Evolutionary conservation across 2,329 filamentous ascomycete genomes (phyloP), one percentile per base, ranked within the genome.

Genomic region (Penicillium brasilianum): DNA sequence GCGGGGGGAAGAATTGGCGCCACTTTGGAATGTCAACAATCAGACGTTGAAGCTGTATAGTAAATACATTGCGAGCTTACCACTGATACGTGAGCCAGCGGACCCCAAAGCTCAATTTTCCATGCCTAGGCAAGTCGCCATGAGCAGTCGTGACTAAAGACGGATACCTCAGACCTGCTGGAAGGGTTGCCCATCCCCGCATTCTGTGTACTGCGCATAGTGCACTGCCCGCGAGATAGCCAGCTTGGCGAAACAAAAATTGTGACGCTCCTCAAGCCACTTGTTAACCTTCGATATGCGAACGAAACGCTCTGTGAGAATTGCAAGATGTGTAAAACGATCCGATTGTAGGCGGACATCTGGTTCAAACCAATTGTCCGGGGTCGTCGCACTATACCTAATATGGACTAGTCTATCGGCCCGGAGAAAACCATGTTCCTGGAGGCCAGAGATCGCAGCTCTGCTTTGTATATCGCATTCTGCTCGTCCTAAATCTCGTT

Each of bases 141-240:
- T 46, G 39, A 34, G 57, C 44, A n/a, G 39, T 61, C 18, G 53
- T 39, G 28, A 50, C 59, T 34, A 44, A 64, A 48, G 61, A 44
- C 46, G 54, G 57, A 58, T 61, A 50, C 59, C 59, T 70, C 58
- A 66, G 61, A 58, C 66, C 62, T 59, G 68, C 63, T 62, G 60
- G 53, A 59, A 67, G 48, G 50, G 50, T 64, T 50, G 50, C 59
- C 66, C 68, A 59, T 36, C 55, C 60, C 56, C 59, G 67, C 70
- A 72, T 72, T 20, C 55, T 71, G 65, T 54, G 43, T 57, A 49
- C 50, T 61, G 59, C 63, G 61, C 67, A 70, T 71, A 63, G 46
- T 68, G 67, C 50, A 34, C 48, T 51, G 22, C 54, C 46, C 16
- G 14, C 25, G 11, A 44, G 36, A 3, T 18, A 32, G 41, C 39